Percentiles rank a stretch among this genome's conserved stretches.
phyloP scores from a whole-genome alignment of 495 filamentous ascomycete species.

The Penicillium angulare region DNA sequence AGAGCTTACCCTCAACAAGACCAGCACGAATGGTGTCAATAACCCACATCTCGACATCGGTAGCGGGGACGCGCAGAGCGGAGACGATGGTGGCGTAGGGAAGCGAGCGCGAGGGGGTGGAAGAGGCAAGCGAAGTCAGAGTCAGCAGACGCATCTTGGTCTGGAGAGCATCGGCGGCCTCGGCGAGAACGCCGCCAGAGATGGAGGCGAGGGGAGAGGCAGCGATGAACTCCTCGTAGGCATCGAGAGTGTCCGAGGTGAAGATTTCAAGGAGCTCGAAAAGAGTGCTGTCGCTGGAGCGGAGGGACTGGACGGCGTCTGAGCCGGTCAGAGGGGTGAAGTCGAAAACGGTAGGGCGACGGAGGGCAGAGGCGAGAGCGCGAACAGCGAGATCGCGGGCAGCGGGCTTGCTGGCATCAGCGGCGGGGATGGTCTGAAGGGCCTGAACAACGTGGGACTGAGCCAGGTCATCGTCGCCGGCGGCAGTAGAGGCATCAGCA shows the following conservation, averaged over 20 bases:
- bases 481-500: constrained; percentile 72
- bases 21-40: constrained; percentile 96
- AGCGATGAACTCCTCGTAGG: constrained; percentile 85
- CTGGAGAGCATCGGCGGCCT: constrained; percentile 76
- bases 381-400: constrained; percentile 80
- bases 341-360: constrained; percentile 75
- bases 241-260: constrained; percentile 84
- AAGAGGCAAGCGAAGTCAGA: constrained; percentile 82
- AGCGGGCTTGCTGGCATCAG: constrained; percentile 63
- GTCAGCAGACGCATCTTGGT: constrained; percentile 95
- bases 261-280: constrained; percentile 95
- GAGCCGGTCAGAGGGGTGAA: constrained; percentile 90
- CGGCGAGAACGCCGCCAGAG: constrained; percentile 45
- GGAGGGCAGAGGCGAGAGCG: constrained; percentile 78
- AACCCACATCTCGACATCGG: constrained; percentile 95
- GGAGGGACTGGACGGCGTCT: constrained; percentile 81
- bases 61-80: constrained; percentile 72
- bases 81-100: constrained; percentile 80
- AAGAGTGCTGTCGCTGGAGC: constrained; percentile 74
- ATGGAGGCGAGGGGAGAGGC: constrained; percentile 42
- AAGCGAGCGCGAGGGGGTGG: constrained; percentile 75
- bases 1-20: constrained; percentile 91
- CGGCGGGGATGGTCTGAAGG: constrained; percentile 77
- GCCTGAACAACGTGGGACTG: constrained; percentile 83
- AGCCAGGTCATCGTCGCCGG: constrained; percentile 71